Evolutionary conservation across 805 yeast species (phyloP).

Genomic region (Saturnispora bothae): DNA sequence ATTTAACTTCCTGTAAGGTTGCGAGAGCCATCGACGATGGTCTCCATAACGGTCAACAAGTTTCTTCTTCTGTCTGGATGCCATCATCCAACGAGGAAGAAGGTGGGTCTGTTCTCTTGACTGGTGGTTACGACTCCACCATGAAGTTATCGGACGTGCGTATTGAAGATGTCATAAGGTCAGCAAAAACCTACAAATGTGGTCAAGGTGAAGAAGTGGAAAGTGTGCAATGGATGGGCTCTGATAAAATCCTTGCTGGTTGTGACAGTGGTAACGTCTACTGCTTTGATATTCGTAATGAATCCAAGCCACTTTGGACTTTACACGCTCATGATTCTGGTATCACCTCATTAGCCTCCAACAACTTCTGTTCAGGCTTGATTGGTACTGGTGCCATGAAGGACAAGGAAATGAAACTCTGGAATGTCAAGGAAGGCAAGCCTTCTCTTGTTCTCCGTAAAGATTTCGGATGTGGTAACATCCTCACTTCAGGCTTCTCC

Average conservation of each 20-base stretch:
- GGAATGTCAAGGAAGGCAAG: slow-evolving; percentile 49
- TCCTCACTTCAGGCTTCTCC: slow-evolving; percentile 71
- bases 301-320: slow-evolving; percentile 75
- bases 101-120: slow-evolving; percentile 59
- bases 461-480: slow-evolving; percentile 92
- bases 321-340: slow-evolving; percentile 96
- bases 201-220: slow-evolving; percentile 71
- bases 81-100: slow-evolving; percentile 25
- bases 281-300: slow-evolving; percentile 71
- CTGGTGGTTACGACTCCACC: slow-evolving; percentile 90
- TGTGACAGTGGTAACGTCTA: slow-evolving; percentile 86
- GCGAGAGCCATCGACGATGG: slow-evolving; percentile 58
- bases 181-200: slow-evolving; percentile 57
- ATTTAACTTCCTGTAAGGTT: slow-evolving; percentile 60
- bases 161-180: slow-evolving; percentile 45
- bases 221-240: slow-evolving; percentile 59
- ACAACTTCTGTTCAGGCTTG: slow-evolving; percentile 56
- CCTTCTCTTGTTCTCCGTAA: slow-evolving; percentile 88
- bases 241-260: slow-evolving; percentile 51
- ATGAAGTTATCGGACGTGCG: slow-evolving; percentile 81
- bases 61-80: slow-evolving; percentile 86
- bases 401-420: slow-evolving; percentile 74
- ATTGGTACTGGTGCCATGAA: slow-evolving; percentile 85
- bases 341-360: slow-evolving; percentile 69
- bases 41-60: slow-evolving; percentile 70